phyloP scores from a whole-genome alignment of 257 asterid species.

The Cordia subcordata region DNA sequence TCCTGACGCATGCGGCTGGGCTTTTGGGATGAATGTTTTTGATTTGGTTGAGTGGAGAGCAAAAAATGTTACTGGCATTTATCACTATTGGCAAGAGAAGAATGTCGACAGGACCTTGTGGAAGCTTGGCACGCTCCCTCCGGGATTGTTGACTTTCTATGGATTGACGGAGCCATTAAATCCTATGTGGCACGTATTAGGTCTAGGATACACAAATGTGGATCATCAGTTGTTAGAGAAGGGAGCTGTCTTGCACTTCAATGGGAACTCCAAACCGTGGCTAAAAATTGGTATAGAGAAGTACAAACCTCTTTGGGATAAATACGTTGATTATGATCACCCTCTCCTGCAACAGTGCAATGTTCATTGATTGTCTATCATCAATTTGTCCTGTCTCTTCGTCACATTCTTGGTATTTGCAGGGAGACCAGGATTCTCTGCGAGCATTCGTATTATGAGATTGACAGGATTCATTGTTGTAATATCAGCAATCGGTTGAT shows the following conservation, averaged over 20 bases:
- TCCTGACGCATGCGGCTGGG: slow-evolving; percentile 57
- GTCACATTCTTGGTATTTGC: no score
- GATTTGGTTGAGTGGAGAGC: slow-evolving; percentile 46
- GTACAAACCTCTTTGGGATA: slow-evolving; percentile 34
- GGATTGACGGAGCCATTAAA: slow-evolving; percentile 43
- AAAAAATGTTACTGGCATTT: slow-evolving; percentile 40
- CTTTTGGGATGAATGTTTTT: slow-evolving; percentile 47
- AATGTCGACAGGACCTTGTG: slow-evolving; percentile 41
- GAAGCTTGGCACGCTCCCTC: slow-evolving; percentile 51
- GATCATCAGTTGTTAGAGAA: slow-evolving; percentile 36
- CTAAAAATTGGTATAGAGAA: slow-evolving; percentile 43
- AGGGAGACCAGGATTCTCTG: no score
- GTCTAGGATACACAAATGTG: slow-evolving; percentile 40
- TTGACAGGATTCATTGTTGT: no score
- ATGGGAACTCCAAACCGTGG: slow-evolving; percentile 49
- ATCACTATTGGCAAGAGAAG: slow-evolving; percentile 48
- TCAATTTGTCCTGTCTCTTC: no score
- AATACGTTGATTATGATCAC: no score
- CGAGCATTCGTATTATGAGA: no score
- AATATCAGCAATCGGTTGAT: no score
- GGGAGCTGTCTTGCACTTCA: slow-evolving; percentile 42
- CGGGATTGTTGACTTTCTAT: slow-evolving; percentile 42
- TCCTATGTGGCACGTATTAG: slow-evolving; percentile 44
- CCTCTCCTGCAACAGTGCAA: no score
- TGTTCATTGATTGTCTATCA: no score